Conservation (phyloP, 2,329 filamentous ascomycete species). For the Pseudogymnoascus sp. region DNA sequence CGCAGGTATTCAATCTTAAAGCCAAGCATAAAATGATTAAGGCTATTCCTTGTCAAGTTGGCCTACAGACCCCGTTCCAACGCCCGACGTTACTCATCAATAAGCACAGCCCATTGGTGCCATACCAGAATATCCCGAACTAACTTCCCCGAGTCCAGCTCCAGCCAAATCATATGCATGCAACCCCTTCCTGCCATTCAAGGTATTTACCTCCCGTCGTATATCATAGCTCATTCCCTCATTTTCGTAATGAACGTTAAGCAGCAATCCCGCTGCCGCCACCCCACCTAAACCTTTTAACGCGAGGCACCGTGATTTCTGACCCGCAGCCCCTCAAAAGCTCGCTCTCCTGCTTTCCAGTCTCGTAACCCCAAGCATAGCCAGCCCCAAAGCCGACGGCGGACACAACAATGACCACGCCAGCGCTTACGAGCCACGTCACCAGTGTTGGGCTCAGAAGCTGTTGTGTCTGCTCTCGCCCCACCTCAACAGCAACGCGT, state of each 20-base stretch:
- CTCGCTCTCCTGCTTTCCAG: slow-evolving; percentile 50
- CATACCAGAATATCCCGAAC: not conserved
- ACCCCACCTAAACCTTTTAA: slow-evolving; percentile 12
- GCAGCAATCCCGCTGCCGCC: slow-evolving; percentile 8
- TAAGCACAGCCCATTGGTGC: not conserved
- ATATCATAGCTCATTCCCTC: not conserved
- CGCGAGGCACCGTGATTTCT: slow-evolving; percentile 28
- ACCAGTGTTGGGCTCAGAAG: slow-evolving; percentile 52
- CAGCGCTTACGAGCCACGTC: slow-evolving; percentile 57
- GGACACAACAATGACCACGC: slow-evolving; percentile 59
- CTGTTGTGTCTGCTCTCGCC: slow-evolving; percentile 10
- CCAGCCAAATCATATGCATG: not conserved
- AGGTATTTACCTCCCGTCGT: not conserved
- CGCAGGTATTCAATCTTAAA: not conserved
- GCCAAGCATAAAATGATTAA: not conserved
- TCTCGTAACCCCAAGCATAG: slow-evolving; percentile 60
- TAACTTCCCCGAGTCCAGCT: not conserved
- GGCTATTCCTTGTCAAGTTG: not conserved
- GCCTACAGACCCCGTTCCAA: not conserved
- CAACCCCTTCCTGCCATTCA: not conserved
- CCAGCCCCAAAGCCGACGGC: slow-evolving; percentile 63
- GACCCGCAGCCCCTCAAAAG: slow-evolving; percentile 30
- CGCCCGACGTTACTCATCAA: not conserved
- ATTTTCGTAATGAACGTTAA: slow-evolving; percentile 1
- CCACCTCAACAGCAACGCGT: slow-evolving; percentile 30